Percentiles rank a stretch among this genome's conserved stretches.
phyloP scores from a whole-genome alignment of 2,329 filamentous ascomycete genomes.

The Neonectria sp. region DNA sequence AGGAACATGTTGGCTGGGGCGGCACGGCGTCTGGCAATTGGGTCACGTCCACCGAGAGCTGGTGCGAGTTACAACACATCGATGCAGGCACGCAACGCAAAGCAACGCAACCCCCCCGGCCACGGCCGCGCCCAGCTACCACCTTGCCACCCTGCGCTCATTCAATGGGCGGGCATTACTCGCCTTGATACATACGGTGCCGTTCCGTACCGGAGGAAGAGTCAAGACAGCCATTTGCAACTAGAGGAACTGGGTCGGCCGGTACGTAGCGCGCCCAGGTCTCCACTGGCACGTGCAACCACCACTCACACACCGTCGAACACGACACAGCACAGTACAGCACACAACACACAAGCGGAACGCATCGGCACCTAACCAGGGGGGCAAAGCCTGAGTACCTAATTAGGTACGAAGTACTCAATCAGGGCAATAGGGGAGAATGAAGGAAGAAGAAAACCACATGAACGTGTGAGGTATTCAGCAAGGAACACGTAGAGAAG shows the following conservation, averaged over 20 bases:
- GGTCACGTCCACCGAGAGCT: slow-evolving; percentile 14
- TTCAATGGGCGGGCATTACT: background rate
- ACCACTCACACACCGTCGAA: slow-evolving; percentile 21
- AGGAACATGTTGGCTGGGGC: slow-evolving; percentile 2
- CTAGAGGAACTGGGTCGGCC: background rate
- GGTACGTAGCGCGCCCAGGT: slow-evolving; percentile 6
- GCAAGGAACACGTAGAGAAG: slow-evolving; percentile 1
- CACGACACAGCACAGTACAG: slow-evolving; percentile 26
- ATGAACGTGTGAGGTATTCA: background rate
- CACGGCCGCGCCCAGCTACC: slow-evolving; percentile 5
- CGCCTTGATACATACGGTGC: slow-evolving; percentile 1
- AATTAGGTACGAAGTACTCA: background rate
- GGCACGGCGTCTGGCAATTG: slow-evolving; percentile 21
- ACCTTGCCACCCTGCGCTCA: slow-evolving; percentile 3
- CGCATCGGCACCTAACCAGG: slow-evolving; percentile 30
- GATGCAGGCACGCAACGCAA: slow-evolving; percentile 20
- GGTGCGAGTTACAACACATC: slow-evolving; percentile 33
- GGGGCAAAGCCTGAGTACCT: slow-evolving; percentile 3
- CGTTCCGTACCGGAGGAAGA: background rate
- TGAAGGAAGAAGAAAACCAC: background rate
- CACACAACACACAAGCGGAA: slow-evolving; percentile 19
- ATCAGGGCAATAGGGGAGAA: background rate
- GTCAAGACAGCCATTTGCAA: slow-evolving; percentile 6
- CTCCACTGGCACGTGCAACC: slow-evolving; percentile 13
- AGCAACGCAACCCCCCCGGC: background rate